Percentiles rank a stretch among this genome's conserved stretches.
Evolutionary conservation across 2,329 filamentous ascomycete genomes (phyloP).

Genomic region (Botrytis medusae): DNA sequence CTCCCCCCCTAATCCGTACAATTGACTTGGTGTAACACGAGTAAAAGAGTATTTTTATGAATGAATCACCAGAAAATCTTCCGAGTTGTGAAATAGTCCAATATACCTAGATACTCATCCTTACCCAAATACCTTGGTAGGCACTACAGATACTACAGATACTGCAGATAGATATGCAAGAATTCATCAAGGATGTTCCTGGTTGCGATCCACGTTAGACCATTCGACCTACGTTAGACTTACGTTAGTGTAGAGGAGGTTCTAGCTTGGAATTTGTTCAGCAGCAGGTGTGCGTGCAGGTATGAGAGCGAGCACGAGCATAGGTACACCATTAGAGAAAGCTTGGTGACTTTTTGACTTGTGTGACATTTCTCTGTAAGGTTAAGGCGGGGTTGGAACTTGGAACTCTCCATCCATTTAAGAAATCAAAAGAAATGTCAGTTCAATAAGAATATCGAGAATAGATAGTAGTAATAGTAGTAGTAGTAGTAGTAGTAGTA

Average conservation of each 20-base stretch:
- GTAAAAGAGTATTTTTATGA: neutral
- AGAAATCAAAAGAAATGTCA: neutral
- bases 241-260: neutral
- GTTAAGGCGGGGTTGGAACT: neutral
- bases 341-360: neutral
- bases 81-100: neutral
- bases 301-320: neutral
- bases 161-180: neutral
- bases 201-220: neutral
- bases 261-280: neutral
- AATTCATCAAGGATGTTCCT: neutral
- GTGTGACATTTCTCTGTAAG: neutral
- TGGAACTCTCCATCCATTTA: neutral
- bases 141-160: neutral
- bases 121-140: neutral
- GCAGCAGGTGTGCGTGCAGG: neutral
- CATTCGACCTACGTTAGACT: neutral
- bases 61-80: neutral
- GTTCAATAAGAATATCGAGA: neutral
- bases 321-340: neutral
- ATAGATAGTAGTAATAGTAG: neutral
- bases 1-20: neutral
- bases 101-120: neutral
- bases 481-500: neutral
- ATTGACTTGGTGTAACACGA: neutral